These are phyloP conservation scores for Echinochloa phyllopogon DNA, from an alignment of 176 grass and related monocot species.

Conservation along the genomic window DNA sequence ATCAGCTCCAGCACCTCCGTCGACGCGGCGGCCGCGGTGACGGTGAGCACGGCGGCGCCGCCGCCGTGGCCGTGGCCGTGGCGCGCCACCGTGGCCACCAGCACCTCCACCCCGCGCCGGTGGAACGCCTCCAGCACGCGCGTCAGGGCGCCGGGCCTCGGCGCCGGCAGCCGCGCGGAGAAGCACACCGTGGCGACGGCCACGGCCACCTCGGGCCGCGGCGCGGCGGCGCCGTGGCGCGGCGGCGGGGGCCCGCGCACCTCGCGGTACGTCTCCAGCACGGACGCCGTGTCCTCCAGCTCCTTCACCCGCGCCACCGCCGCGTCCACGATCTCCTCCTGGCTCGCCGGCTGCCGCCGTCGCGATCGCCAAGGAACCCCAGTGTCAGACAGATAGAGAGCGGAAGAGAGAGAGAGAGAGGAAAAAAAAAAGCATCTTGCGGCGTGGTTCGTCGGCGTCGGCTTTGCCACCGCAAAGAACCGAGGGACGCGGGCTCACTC, in stretches of 20 bases:
- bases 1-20: conserved; percentile 38
- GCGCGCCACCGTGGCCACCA: conserved; percentile 32
- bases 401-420: not conserved
- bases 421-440: not conserved
- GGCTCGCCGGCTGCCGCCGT: not conserved
- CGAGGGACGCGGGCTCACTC: not conserved
- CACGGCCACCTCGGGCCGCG: not conserved
- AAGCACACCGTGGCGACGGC: conserved; percentile 27
- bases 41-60: conserved; percentile 22
- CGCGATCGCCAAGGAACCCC: not conserved
- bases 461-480: not conserved
- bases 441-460: not conserved
- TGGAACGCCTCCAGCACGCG: conserved; percentile 44
- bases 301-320: conserved; percentile 32
- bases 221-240: not conserved
- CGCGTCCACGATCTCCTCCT: conserved; percentile 35
- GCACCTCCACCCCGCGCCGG: conserved; percentile 40
- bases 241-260: not conserved
- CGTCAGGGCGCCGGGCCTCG: conserved; percentile 22
- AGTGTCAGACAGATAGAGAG: not conserved
- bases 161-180: conserved; percentile 15
- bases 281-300: conserved; percentile 39
- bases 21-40: conserved; percentile 38
- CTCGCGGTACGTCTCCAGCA: conserved; percentile 44
- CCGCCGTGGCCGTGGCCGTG: not conserved